A percentile compares a stretch with the other conserved stretches of the same genome.
These are phyloP conservation scores for Ophiostoma himal-ulmi DNA, from an alignment of 2,329 filamentous ascomycete genomes.

Conservation along the genomic window DNA sequence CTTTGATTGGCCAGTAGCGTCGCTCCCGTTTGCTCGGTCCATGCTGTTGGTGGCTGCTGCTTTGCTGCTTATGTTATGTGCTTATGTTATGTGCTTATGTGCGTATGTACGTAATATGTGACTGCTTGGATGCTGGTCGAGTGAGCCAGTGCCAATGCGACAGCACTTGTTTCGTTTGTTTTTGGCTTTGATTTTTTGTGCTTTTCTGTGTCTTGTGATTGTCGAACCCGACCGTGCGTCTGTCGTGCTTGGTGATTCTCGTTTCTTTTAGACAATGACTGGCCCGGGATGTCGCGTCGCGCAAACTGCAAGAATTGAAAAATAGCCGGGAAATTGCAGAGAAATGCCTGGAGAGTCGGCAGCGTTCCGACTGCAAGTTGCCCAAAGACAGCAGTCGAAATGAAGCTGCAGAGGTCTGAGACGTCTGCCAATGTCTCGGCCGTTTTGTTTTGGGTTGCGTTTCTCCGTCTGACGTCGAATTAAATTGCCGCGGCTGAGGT, in stretches of 20 bases:
- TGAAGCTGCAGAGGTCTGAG: neutral
- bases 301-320: neutral
- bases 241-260: neutral
- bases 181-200: neutral
- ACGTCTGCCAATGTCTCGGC: slow-evolving; percentile 6
- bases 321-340: neutral
- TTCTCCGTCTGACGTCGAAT: slow-evolving; percentile 3
- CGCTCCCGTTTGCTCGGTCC: slow-evolving; percentile 18
- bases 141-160: neutral
- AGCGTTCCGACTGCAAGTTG: neutral
- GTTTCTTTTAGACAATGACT: slow-evolving; percentile 1
- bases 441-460: neutral
- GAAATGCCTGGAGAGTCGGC: neutral
- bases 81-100: too few relatives aligned
- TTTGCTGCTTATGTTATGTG: too few relatives aligned
- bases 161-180: neutral
- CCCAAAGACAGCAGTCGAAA: neutral
- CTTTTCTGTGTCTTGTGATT: neutral
- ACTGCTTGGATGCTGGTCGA: neutral
- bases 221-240: neutral
- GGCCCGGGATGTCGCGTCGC: neutral
- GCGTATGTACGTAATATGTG: slow-evolving; percentile 1
- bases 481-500: neutral
- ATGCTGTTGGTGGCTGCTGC: slow-evolving; percentile 15
- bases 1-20: slow-evolving; percentile 23